Percentiles rank a stretch among this genome's conserved stretches.
phyloP scores from a whole-genome alignment of 345 rosid genomes.

The Moricandia arvensis region DNA sequence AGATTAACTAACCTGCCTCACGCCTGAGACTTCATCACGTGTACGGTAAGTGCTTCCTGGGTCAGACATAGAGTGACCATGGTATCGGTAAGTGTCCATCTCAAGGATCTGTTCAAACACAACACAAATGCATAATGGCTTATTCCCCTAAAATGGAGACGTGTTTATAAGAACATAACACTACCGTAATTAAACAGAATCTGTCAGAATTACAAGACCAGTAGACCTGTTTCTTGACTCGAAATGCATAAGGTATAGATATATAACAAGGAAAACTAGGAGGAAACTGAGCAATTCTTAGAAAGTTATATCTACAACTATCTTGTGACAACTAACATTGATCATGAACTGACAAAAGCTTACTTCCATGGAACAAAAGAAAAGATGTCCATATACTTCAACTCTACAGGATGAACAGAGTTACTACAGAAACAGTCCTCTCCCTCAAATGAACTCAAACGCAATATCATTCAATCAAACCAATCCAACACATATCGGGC shows the following conservation, averaged over 20 bases:
- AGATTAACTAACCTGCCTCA: constrained; percentile 65
- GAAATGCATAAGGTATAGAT: background rate
- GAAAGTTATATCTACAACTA: background rate
- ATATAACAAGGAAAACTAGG: background rate
- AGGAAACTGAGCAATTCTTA: background rate
- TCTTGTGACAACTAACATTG: background rate
- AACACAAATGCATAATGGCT: background rate
- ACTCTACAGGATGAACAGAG: background rate
- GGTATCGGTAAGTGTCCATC: constrained; percentile 95
- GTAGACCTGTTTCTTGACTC: background rate
- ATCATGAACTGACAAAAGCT: background rate
- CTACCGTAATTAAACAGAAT: background rate
- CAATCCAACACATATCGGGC: background rate
- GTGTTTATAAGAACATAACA: background rate
- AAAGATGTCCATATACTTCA: background rate
- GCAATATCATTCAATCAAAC: background rate
- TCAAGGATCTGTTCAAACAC: constrained; percentile 68
- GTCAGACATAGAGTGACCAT: constrained; percentile 98
- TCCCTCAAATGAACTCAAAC: background rate
- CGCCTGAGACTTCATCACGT: constrained; percentile 83
- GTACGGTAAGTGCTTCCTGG: constrained; percentile 98
- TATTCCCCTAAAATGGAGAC: background rate
- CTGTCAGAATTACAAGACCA: background rate
- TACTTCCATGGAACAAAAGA: background rate
- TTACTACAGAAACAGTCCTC: background rate